A percentile compares a stretch with the other conserved stretches of the same genome.
phyloP scores from a whole-genome alignment of 257 asterid species.

The Scutellaria baicalensis region DNA sequence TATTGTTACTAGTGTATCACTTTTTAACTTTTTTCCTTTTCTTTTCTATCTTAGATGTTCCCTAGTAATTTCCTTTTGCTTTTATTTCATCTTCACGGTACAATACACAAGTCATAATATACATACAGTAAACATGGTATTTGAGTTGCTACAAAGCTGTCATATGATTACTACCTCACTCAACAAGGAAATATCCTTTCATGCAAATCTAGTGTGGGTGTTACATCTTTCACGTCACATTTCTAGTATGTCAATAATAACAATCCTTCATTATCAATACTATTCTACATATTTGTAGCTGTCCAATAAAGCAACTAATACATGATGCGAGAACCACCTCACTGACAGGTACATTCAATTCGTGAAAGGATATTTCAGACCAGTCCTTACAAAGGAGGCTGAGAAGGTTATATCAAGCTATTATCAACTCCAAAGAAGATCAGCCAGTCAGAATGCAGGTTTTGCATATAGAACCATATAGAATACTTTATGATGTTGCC shows the following conservation, averaged over 20 bases:
- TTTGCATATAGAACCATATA: slow-evolving; percentile 2
- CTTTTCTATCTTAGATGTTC: background rate
- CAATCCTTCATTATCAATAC: background rate
- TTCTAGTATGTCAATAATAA: background rate
- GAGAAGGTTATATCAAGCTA: slow-evolving; percentile 89
- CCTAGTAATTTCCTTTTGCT: background rate
- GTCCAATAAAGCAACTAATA: background rate
- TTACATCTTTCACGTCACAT: background rate
- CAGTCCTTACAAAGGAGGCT: slow-evolving; percentile 91
- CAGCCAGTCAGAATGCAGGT: slow-evolving; percentile 97
- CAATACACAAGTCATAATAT: background rate
- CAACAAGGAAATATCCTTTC: background rate
- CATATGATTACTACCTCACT: background rate
- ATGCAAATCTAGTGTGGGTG: background rate
- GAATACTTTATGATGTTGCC: background rate
- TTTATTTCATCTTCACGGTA: background rate
- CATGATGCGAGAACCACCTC: slow-evolving; percentile 15
- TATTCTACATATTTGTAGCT: background rate
- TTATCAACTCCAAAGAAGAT: slow-evolving; percentile 98
- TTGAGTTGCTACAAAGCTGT: background rate
- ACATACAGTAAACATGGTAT: background rate
- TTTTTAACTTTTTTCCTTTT: background rate
- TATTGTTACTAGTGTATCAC: background rate
- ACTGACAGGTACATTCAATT: slow-evolving; percentile 69
- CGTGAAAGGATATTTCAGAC: slow-evolving; percentile 75